Percentiles rank a stretch among this genome's conserved stretches.
These are phyloP conservation scores for Heterobasidion occidentale DNA, from an alignment of 1,284 basidiomycete genomes.

Conservation along the genomic window DNA sequence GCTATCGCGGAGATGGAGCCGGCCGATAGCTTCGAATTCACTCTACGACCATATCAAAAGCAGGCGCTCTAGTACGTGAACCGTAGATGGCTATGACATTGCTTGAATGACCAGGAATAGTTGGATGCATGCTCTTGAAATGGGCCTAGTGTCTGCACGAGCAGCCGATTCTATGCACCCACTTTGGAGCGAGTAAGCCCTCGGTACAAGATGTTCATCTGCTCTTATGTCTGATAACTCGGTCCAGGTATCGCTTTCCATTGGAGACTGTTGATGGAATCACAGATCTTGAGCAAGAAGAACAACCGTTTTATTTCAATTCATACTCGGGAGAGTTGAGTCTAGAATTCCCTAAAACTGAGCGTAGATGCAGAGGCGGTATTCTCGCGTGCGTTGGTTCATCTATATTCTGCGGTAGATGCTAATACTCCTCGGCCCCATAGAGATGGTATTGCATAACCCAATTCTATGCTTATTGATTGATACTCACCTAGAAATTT, in stretches of 20 bases:
- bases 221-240: not conserved
- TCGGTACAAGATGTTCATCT: not conserved
- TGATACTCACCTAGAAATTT: not conserved
- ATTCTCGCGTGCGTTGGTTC: slow-evolving; percentile 73
- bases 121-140: slow-evolving; percentile 92
- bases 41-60: slow-evolving; percentile 86
- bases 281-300: slow-evolving; percentile 54
- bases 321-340: slow-evolving; percentile 94
- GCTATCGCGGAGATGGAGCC: slow-evolving; percentile 80
- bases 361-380: slow-evolving; percentile 76
- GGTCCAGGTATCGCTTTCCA: slow-evolving; percentile 62
- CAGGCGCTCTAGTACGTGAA: slow-evolving; percentile 70
- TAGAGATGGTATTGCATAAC: slow-evolving; percentile 18
- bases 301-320: slow-evolving; percentile 78
- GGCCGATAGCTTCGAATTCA: slow-evolving; percentile 71
- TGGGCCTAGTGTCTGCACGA: slow-evolving; percentile 60
- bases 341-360: slow-evolving; percentile 78
- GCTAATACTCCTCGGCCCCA: not conserved
- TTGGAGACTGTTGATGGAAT: slow-evolving; percentile 41
- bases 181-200: slow-evolving; percentile 84
- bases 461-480: not conserved
- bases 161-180: slow-evolving; percentile 82
- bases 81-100: not conserved
- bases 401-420: slow-evolving; percentile 1
- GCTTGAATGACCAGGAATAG: slow-evolving; percentile 27